Conservation (phyloP, 441 rosid species). For the Dalechampia spathulata region DNA sequence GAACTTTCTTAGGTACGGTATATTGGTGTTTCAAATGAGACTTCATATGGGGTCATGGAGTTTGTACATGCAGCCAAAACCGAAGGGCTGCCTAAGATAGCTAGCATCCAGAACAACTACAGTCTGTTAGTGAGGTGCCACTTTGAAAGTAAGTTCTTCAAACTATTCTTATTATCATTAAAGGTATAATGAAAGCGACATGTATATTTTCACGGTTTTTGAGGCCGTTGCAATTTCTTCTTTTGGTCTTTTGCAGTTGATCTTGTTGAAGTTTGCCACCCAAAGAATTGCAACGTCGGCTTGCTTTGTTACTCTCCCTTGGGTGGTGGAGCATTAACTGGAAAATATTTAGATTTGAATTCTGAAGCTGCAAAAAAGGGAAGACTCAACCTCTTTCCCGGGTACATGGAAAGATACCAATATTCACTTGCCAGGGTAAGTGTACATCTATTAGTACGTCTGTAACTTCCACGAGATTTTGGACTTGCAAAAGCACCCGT, state of each 20-base stretch:
- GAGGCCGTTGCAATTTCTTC: neutral
- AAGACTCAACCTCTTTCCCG: constrained; percentile 77
- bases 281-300: constrained; percentile 76
- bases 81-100: constrained; percentile 81
- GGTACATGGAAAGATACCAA: constrained; percentile 84
- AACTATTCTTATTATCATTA: neutral
- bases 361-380: constrained; percentile 64
- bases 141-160: constrained; percentile 51
- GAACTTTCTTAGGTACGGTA: constrained; percentile 56
- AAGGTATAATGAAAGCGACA: neutral
- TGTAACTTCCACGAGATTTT: neutral
- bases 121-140: constrained; percentile 62
- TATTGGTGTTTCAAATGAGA: constrained; percentile 87
- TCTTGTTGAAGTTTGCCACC: constrained; percentile 91
- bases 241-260: constrained; percentile 41
- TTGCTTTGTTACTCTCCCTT: constrained; percentile 84
- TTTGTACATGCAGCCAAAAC: constrained; percentile 75
- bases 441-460: neutral
- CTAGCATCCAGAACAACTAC: constrained; percentile 85
- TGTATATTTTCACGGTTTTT: neutral
- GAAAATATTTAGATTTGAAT: constrained; percentile 56
- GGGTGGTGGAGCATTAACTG: constrained; percentile 64
- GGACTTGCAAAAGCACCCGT: neutral
- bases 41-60: constrained; percentile 94
- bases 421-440: constrained; percentile 63